Percentiles rank a stretch among this genome's conserved stretches.
Evolutionary conservation across 495 filamentous ascomycete species (phyloP).

Genomic region (Penicillium coprophilum): DNA sequence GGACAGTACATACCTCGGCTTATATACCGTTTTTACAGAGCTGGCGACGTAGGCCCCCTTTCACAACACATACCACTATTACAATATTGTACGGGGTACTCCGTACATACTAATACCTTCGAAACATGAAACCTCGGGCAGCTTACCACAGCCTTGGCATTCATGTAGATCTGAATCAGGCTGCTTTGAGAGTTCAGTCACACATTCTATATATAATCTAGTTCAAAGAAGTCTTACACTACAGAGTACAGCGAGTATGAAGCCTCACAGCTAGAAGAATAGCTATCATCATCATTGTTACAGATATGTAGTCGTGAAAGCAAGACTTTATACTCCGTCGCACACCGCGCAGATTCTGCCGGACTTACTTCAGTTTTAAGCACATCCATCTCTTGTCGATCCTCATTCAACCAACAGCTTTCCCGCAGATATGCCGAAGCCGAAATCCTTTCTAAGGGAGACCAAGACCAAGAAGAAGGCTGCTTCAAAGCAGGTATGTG

Average conservation of each 20-base stretch:
- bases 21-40: neutral
- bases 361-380: neutral
- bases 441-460: conserved; percentile 52
- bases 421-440: conserved; percentile 47
- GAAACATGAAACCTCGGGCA: conserved; percentile 4
- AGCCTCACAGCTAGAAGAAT: neutral
- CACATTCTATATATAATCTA: neutral
- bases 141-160: conserved; percentile 4
- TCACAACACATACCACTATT: neutral
- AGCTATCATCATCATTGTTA: neutral
- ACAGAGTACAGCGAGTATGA: neutral
- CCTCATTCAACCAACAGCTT: neutral
- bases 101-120: too few relatives aligned
- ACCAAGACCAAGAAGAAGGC: conserved; percentile 48
- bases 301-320: neutral
- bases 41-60: neutral
- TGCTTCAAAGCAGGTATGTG: conserved; percentile 34
- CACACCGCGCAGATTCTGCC: conserved; percentile 14
- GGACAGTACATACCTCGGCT: neutral
- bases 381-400: conserved; percentile 6
- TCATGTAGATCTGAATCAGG: neutral
- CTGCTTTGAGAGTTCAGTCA: neutral
- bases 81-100: too few relatives aligned
- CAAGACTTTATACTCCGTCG: neutral
- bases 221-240: neutral